Evolutionary conservation across 805 yeast species (phyloP), one percentile per base, ranked within the genome.

Genomic region (Barnettozyma californica): DNA sequence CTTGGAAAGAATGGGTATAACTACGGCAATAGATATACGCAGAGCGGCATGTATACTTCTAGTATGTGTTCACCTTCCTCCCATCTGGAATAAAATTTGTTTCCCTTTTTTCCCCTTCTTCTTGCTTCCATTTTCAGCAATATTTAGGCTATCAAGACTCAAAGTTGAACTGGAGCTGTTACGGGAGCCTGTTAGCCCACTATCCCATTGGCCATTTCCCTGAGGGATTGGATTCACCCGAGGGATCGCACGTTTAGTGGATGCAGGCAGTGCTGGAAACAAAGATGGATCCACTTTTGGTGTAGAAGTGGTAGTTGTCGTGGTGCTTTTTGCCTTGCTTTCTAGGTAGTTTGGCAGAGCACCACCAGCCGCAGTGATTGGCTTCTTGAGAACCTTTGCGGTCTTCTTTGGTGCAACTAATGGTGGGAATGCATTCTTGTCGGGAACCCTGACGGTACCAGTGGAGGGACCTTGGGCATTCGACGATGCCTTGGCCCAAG

Each of bases 181-280:
- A 16, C 63, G 56, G 9, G 50, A 19, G 19, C 25, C 8, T 5
- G 48, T 33, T 3, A 46, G 18, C 20, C 33, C 23, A 7, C 25
- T 29, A 20, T 51, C 57, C 75, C 74, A 66, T n/a, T 62, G 54
- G 29, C 70, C 65, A 23, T 70, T 69, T 37, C 67, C 68, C n/a
- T 65, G 61, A 14, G 54, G 65, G 35, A 73, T 64, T 8, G 82
- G 80, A 43, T 79, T 80, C 4, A 84, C 87, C 37, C 85, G 71
- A 2, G 90, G 87, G 46, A 57, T 57, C 18, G 77, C 71, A 44
- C 65, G 58, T 59, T 74, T 76, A 56, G 72, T 68, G 50, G 64
- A 67, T 34, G 59, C 62, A 38, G 75, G 68, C 40, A 76, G 61
- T 0, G 78, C 71, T 4, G 87, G 86, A 58, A 81, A 77, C 52